Percentiles rank a stretch among this genome's conserved stretches.
Evolutionary conservation across 345 rosid genomes (phyloP).

Genomic region (Chamaenerion angustifolium): DNA sequence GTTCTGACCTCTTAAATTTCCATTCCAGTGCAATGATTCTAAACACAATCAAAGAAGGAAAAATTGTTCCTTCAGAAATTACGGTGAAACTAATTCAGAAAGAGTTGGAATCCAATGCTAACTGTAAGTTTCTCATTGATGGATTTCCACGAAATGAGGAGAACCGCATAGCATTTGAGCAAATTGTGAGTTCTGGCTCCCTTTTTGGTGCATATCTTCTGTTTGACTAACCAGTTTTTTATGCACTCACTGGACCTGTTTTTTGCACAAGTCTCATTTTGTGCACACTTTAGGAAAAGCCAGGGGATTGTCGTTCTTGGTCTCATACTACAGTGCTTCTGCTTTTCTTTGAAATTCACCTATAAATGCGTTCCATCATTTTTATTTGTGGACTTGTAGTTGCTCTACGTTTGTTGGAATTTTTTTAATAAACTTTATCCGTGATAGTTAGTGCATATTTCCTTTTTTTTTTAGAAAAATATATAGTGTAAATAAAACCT

Average conservation of each 20-base stretch:
- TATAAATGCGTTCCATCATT: neutral
- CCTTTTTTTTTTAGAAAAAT: too few relatives aligned
- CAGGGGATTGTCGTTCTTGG: too few relatives aligned
- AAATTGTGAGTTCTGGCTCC: conserved; percentile 30
- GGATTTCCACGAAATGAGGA: conserved; percentile 85
- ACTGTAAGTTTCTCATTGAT: conserved; percentile 58
- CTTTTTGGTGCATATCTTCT: too few relatives aligned
- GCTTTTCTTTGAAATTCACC: neutral
- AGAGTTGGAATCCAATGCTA: conserved; percentile 47
- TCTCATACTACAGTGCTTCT: too few relatives aligned
- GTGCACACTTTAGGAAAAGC: too few relatives aligned
- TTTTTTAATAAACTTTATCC: too few relatives aligned
- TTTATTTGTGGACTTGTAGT: neutral
- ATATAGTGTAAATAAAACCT: neutral
- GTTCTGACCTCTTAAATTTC: too few relatives aligned
- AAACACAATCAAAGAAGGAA: conserved; percentile 57
- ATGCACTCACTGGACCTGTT: too few relatives aligned
- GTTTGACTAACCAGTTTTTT: too few relatives aligned
- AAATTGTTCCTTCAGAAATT: conserved; percentile 78
- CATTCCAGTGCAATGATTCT: conserved; percentile 46
- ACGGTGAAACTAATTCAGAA: conserved; percentile 55
- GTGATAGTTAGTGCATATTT: neutral
- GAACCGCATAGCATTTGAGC: conserved; percentile 66
- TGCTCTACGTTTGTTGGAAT: too few relatives aligned
- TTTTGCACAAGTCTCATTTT: too few relatives aligned